These are phyloP conservation scores for Eimeria falciformis DNA, from an alignment of 169 alveolate genomes.

Conservation along the genomic window DNA sequence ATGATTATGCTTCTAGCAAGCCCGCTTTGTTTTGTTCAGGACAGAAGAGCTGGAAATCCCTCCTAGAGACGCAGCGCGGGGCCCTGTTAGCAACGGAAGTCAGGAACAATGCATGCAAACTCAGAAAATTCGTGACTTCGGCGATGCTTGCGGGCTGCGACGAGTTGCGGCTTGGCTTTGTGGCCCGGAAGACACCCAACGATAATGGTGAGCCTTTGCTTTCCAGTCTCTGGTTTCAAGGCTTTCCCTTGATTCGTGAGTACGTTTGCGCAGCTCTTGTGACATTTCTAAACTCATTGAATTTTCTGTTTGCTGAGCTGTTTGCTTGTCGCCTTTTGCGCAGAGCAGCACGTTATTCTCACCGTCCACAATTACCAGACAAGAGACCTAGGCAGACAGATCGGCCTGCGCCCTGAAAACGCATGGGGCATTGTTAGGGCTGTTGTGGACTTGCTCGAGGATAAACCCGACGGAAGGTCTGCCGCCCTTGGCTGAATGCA, in stretches of 20 bases:
- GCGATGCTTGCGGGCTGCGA: constrained; percentile 93
- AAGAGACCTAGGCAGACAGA: constrained; percentile 91
- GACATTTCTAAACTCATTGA: not conserved
- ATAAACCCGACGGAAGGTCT: constrained; percentile 92
- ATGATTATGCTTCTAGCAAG: too few relatives aligned
- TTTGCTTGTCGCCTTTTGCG: not conserved
- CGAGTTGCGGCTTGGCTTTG: constrained; percentile 89
- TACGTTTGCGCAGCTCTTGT: not conserved
- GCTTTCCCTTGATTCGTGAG: not conserved
- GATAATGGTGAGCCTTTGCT: constrained; percentile 83
- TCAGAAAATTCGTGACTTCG: constrained; percentile 91
- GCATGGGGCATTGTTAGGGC: constrained; percentile 93
- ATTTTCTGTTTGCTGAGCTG: too few relatives aligned
- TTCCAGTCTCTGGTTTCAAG: not conserved
- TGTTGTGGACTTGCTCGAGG: constrained; percentile 85
- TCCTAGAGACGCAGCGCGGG: constrained; percentile 81
- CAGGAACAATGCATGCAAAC: constrained; percentile 91
- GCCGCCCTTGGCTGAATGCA: constrained; percentile 28
- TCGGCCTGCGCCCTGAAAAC: constrained; percentile 91
- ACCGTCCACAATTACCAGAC: constrained; percentile 92
- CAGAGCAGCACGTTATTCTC: constrained; percentile 86
- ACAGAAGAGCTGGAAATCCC: constrained; percentile 78
- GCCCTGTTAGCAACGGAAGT: constrained; percentile 82
- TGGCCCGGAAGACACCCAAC: constrained; percentile 88
- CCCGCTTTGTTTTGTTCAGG: constrained; percentile 10